A percentile compares a stretch with the other conserved stretches of the same genome.
phyloP scores from a whole-genome alignment of 805 yeast genomes.

The Saccharomyces cerevisiae region DNA sequence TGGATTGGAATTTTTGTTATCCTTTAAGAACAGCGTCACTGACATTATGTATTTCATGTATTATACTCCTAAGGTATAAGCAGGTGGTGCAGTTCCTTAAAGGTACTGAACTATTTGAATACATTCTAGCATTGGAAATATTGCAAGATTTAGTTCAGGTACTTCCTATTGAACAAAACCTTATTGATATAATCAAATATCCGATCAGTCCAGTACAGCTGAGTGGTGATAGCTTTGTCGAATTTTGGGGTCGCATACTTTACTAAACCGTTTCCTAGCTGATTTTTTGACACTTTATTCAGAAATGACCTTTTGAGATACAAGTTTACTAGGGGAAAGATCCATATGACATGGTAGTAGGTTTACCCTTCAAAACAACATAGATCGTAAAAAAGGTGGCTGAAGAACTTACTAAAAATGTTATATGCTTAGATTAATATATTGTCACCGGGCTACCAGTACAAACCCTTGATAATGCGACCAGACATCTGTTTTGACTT shows the following conservation, averaged over 20 bases:
- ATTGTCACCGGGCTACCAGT: too few species aligned
- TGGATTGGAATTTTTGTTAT: conserved; percentile 6
- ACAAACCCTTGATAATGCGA: too few species aligned
- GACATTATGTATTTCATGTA: conserved; percentile 2
- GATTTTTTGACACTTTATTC: background rate
- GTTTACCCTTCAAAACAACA: too few species aligned
- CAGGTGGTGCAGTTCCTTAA: background rate
- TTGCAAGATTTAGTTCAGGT: conserved; percentile 1
- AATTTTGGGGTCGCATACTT: background rate
- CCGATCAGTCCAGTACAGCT: background rate
- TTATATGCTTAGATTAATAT: too few species aligned
- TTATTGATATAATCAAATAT: background rate
- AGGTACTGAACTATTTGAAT: conserved; percentile 1
- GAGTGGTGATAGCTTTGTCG: background rate
- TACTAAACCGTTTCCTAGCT: background rate
- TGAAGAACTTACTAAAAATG: too few species aligned
- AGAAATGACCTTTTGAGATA: too few species aligned
- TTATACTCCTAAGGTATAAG: conserved; percentile 1
- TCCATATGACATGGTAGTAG: too few species aligned
- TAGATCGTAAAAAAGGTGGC: too few species aligned
- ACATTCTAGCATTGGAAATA: conserved; percentile 2
- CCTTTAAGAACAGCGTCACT: conserved; percentile 4
- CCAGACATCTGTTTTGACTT: too few species aligned
- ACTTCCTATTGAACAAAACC: conserved; percentile 2
- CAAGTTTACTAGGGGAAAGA: too few species aligned